Base-by-base conservation (phyloP, 148 eudicot species). In the Rhododendron williamsianum region DNA sequence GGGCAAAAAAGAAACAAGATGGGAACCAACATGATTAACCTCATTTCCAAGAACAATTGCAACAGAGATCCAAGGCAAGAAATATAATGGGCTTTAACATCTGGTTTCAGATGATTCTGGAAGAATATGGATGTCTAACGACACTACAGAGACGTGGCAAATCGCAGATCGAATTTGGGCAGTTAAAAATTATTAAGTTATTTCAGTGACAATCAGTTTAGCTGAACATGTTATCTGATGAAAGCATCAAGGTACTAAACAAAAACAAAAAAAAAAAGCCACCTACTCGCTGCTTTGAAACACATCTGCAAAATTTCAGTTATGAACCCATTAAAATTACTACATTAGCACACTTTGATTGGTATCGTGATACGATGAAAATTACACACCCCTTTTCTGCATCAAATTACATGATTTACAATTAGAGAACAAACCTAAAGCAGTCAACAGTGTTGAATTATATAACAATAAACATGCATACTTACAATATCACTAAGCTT, bases 401-500 rank as follows among this genome's bases (percentile, higher is more conserved):
- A 41, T 48, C 52, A 77, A 82, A 63, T 83, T 76, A 4, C 36
- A 81, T 19, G 12, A 63, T 38, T 81, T 41, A 76, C 48, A 73
- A n/a, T 77, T 12, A 36, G 16, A 48, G 8, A 30, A 38, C 13
- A 79, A 35, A 56, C 21, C 23, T 13, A 76, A 76, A 85, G 85
- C 60, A 52, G 69, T 63, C 43, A 30, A 30, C 13, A 27, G 43
- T 30, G 16, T 25, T 11, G 48, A 73, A 63, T 54, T 58, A 60
- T 77, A 80, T 71, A 72, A 10, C 19, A 54, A 49, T 35, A 65
- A 23, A 78, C 52, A 45, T 84, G 25, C 56, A 67, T 78, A 88
- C 99, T 94, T 86, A 97, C 99, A 97, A 83, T 84, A 73, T 89
- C 85, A 91, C 92, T 86, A 97, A 90, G 87, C 91, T 87, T 45